Percentiles rank a stretch among this genome's conserved stretches.
Conservation (phyloP, 768 basidiomycete species). For the Collybia sp. region DNA sequence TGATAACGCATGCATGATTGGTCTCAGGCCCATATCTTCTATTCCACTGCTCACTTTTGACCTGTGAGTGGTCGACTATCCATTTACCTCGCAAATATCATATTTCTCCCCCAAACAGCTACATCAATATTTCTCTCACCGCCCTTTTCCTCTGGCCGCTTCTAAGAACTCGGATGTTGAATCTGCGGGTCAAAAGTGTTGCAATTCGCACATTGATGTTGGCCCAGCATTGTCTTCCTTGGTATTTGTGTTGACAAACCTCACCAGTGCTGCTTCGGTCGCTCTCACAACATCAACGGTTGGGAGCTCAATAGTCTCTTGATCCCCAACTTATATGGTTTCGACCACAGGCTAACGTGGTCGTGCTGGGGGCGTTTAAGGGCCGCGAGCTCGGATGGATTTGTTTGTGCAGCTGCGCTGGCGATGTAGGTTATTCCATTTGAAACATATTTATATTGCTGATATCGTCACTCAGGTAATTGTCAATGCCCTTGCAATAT, state of each 20-base stretch:
- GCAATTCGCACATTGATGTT: conserved; percentile 38
- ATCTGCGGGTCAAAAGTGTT: conserved; percentile 25
- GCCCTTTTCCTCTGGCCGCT: conserved; percentile 43
- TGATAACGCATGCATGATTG: conserved; percentile 40
- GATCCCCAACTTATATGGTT: not conserved
- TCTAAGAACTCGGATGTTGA: conserved; percentile 24
- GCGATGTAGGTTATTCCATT: conserved; percentile 18
- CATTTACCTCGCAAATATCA: too few relatives aligned
- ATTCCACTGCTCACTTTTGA: conserved; percentile 43
- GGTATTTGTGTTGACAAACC: not conserved
- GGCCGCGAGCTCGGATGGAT: conserved; percentile 45
- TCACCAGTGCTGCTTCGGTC: conserved; percentile 22
- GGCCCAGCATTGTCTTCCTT: conserved; percentile 5
- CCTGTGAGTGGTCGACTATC: conserved; percentile 23
- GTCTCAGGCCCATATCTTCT: conserved; percentile 35
- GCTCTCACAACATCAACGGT: conserved; percentile 44
- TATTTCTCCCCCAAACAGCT: too few relatives aligned
- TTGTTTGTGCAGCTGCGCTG: conserved; percentile 34
- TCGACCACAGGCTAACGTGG: conserved; percentile 30
- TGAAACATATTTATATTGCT: not conserved
- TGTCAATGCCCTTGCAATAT: conserved; percentile 40
- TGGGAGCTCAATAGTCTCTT: conserved; percentile 1
- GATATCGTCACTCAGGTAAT: conserved; percentile 27
- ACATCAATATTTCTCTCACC: conserved; percentile 16
- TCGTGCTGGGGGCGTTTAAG: conserved; percentile 38